Evolutionary conservation across 768 basidiomycete genomes (phyloP), one percentile per base, ranked within the genome.

Genomic region (Naganishia antarctica): DNA sequence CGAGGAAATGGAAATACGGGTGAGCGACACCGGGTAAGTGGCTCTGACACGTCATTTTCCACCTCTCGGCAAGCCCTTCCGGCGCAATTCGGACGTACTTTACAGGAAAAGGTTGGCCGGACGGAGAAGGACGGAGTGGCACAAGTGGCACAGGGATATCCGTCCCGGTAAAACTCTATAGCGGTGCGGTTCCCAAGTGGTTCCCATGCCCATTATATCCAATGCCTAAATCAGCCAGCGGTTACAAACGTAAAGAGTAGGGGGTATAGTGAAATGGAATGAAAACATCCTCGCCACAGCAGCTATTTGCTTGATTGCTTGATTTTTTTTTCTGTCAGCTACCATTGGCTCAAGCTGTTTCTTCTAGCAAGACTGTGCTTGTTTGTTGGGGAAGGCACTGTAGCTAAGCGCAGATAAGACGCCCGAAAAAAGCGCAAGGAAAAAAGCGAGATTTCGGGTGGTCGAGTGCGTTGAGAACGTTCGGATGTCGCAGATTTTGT

Each of bases 221-320:
- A 37, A 21, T 11, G 15, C 37, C 31, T 41, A 23, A 28, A n/a
- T n/a, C n/a, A 23, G 53, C 53, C 51, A 21, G 13, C 53, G 32
- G 53, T 21, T 23, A 15, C 40, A 21, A 18, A 21, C 34, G n/a
- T 31, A n/a, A 18, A 34, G n/a, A 4, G 18, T 12, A 21, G 31
- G 34, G 53, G 53, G 53, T 57, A 57, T 57, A 57, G 53, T 23
- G 53, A 37, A 57, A 57, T 57, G 53, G 32, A 57, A 23, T 7
- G 43, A 44, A 7, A 44, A 9, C 13, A 7, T 44, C 43, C n/a
- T 44, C 43, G 11, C 13, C 18, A 44, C n/a, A 12, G 5, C 8
- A 9, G 9, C n/a, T 11, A n/a, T 13, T 15, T 57, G n/a, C n/a
- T 40, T 21, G 4, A 12, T 21, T 23, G 26, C 34, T 25, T 41